Conservation (phyloP, 2,329 filamentous ascomycete genomes). For the Ceratocystis huliohia region DNA sequence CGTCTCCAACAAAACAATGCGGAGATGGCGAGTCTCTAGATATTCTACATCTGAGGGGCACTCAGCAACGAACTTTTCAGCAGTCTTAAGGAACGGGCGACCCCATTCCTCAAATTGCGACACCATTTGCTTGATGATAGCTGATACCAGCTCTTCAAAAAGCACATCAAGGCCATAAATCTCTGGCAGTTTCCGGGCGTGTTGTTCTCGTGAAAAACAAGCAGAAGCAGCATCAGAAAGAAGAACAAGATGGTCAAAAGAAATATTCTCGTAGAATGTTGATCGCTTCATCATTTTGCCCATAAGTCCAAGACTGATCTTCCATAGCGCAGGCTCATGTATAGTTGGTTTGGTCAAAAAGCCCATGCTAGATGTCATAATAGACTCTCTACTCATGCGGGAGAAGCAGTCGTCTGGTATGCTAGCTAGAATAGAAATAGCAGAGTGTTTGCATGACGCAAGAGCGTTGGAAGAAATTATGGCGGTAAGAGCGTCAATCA, state of each 20-base stretch:
- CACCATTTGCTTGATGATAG: conserved; percentile 34
- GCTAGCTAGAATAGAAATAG: conserved; percentile 14
- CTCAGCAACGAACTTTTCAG: conserved; percentile 23
- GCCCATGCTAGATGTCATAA: conserved; percentile 17
- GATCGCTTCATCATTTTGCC: conserved; percentile 39
- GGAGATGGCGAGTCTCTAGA: conserved; percentile 24
- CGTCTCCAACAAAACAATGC: conserved; percentile 30
- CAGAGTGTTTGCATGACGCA: not conserved
- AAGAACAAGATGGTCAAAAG: conserved; percentile 30
- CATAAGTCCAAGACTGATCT: conserved; percentile 19
- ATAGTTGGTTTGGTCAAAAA: conserved; percentile 12
- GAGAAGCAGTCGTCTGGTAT: conserved; percentile 22
- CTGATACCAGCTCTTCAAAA: conserved; percentile 25
- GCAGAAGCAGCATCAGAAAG: conserved; percentile 28
- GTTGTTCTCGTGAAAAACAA: conserved; percentile 9
- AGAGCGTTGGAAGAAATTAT: conserved; percentile 13
- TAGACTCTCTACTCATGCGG: conserved; percentile 18
- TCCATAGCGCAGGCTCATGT: conserved; percentile 18
- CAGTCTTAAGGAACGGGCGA: conserved; percentile 30
- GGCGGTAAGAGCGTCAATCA: conserved; percentile 19
- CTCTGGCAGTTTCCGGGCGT: conserved; percentile 10
- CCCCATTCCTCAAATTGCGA: conserved; percentile 34
- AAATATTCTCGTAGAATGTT: conserved; percentile 39
- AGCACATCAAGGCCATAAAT: conserved; percentile 18
- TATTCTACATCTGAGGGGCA: conserved; percentile 18